Evolutionary conservation across 306 rosid genomes (phyloP), one percentile per base, ranked within the genome.

Genomic region (Glycine soja): DNA sequence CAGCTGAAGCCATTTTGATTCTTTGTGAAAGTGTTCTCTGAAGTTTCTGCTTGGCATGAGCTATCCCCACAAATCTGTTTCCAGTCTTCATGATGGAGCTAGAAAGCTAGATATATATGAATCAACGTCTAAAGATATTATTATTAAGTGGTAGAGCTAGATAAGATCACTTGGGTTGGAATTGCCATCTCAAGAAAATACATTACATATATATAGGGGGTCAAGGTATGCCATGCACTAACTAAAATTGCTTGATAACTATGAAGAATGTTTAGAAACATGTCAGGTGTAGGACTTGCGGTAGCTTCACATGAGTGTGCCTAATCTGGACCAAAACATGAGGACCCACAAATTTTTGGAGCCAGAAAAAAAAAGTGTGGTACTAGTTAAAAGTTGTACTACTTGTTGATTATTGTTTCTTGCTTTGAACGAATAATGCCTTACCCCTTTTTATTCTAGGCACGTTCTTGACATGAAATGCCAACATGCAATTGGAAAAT

Each of bases 21-120:
- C 88, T 95, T 32, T 82, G 93, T 48, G 99, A 91, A 19, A 95
- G 89, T 10, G 90, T 86, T 88, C 98, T 87, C 88, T 89, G 97
- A 0, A 95, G 92, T 78, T 88, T 94, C 43, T 92, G 90, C 78
- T 87, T 94, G 9, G 97, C 97, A 51, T 90, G 83, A 78, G 88
- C 90, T 65, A 92, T 94, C 1, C 94, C 93, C 74, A 83, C 88
- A 85, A 90, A 86, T 69, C 87, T 85, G 75, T 87, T 89, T 8
- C 92, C 83, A 91, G 86, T 95, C 78, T 88, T 90, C 78, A 75
- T 87, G 71, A 61, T 78, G 38, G 12, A 56, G 30, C 30, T 24
- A 24, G 68, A 74, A 65, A n/a, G 18, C 5, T 54, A 54, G 69
- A 72, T 51, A 24, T 24, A 24, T 24, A 50, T 74, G 50, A 16